A percentile compares a stretch with the other conserved stretches of the same genome.
Evolutionary conservation across 2,329 filamentous ascomycete species (phyloP).

Genomic region (Capronia americana): DNA sequence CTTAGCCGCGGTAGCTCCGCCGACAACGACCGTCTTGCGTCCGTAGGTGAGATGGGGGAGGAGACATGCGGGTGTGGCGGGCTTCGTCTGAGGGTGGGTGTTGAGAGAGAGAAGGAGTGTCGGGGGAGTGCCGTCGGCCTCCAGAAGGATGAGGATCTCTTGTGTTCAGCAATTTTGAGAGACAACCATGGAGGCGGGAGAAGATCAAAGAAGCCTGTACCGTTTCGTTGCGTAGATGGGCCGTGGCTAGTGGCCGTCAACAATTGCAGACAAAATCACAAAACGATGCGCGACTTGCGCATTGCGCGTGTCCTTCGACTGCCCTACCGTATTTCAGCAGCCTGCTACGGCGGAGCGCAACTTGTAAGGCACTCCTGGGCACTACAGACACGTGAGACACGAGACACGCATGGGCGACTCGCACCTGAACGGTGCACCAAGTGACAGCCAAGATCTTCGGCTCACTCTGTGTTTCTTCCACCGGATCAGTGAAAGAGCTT

Average conservation of each 20-base stretch:
- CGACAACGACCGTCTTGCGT: slow-evolving; percentile 47
- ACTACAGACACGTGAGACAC: no score
- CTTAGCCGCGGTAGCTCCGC: slow-evolving; percentile 48
- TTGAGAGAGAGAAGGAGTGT: slow-evolving; percentile 50
- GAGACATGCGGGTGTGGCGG: slow-evolving; percentile 48
- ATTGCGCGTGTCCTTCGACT: slow-evolving; percentile 1
- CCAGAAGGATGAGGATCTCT: slow-evolving; percentile 50
- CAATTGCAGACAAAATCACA: not conserved
- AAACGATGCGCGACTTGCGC: not conserved
- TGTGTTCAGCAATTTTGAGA: slow-evolving; percentile 54
- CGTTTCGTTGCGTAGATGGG: not conserved
- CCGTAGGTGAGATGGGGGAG: slow-evolving; percentile 31
- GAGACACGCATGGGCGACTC: no score
- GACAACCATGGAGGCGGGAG: slow-evolving; percentile 13
- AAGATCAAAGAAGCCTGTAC: not conserved
- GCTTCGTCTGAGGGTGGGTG: slow-evolving; percentile 44
- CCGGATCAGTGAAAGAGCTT: not conserved
- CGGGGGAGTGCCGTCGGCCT: slow-evolving; percentile 52
- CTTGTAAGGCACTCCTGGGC: not conserved
- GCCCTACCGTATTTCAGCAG: not conserved
- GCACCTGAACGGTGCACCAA: no score
- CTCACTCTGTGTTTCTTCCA: not conserved
- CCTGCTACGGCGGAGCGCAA: not conserved
- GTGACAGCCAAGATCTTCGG: not conserved
- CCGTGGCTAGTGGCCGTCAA: not conserved